These are phyloP conservation scores for Ensete glaucum DNA, from an alignment of 176 grass and related monocot species.

Conservation along the genomic window DNA sequence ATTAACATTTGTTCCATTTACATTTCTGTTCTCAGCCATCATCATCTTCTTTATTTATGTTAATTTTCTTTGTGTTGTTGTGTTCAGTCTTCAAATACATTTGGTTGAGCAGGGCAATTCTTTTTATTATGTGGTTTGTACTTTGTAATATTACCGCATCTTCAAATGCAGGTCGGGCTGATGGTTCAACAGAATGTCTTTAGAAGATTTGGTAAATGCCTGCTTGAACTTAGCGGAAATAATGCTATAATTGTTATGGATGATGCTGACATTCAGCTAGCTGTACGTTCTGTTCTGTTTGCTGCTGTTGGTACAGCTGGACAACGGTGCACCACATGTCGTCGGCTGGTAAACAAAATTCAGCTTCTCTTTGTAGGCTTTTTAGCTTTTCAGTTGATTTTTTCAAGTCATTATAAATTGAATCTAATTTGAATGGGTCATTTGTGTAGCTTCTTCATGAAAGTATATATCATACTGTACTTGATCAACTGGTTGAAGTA, in stretches of 20 bases:
- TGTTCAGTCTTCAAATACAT: too few relatives aligned
- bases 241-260: constrained; percentile 99
- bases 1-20: too few relatives aligned
- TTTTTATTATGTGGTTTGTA: too few relatives aligned
- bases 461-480: constrained; percentile 71
- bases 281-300: constrained; percentile 90
- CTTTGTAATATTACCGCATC: too few relatives aligned
- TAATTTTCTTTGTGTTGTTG: too few relatives aligned
- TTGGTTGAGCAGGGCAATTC: too few relatives aligned
- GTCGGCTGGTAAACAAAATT: constrained; percentile 64
- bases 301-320: constrained; percentile 98
- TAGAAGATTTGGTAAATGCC: constrained; percentile 85
- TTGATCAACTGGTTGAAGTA: constrained; percentile 86
- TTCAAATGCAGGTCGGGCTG: constrained; percentile 62
- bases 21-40: too few relatives aligned
- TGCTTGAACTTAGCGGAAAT: constrained; percentile 98
- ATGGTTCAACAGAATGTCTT: constrained; percentile 70
- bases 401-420: neutral
- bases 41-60: too few relatives aligned
- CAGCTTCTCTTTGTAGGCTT: neutral
- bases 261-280: constrained; percentile 91
- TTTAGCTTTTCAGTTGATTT: constrained; percentile 5
- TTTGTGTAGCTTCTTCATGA: constrained; percentile 69
- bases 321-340: constrained; percentile 93
- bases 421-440: constrained; percentile 16